Evolutionary conservation across 202 grass and related monocot species (phyloP).

Genomic region (Elaeis oleifera): DNA sequence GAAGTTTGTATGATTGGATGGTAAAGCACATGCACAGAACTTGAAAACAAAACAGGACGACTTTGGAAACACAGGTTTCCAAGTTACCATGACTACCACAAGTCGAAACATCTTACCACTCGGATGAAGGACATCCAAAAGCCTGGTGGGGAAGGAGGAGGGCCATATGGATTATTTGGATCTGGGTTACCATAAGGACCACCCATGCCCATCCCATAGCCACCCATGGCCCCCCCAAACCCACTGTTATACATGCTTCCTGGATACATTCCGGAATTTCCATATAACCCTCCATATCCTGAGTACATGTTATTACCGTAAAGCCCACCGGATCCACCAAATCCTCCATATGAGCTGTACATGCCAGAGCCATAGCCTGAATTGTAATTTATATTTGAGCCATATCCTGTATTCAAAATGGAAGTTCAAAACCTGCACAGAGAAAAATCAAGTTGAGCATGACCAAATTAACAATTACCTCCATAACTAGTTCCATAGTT

Average conservation of each 20-base stretch:
- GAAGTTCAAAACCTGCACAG: background rate
- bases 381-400: constrained; percentile 22
- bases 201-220: constrained; percentile 53
- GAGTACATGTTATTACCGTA: constrained; percentile 69
- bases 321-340: constrained; percentile 36
- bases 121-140: constrained; percentile 92
- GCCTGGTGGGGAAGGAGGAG: constrained; percentile 64
- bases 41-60: too few relatives aligned
- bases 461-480: constrained; percentile 27
- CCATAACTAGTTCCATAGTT: constrained; percentile 64
- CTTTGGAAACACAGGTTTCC: too few relatives aligned
- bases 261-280: constrained; percentile 55
- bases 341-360: constrained; percentile 61
- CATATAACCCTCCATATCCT: constrained; percentile 49
- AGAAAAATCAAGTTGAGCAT: too few relatives aligned
- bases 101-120: constrained; percentile 35
- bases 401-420: constrained; percentile 47
- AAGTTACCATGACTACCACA: too few relatives aligned
- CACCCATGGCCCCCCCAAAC: constrained; percentile 54
- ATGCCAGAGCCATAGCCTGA: constrained; percentile 36
- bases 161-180: constrained; percentile 67
- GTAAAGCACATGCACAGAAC: too few relatives aligned
- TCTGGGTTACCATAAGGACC: constrained; percentile 68
- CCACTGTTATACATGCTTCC: constrained; percentile 59
- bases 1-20: too few relatives aligned